These are phyloP conservation scores for Penicillium brevicompactum DNA, from an alignment of 2,329 filamentous ascomycete species.

Conservation along the genomic window DNA sequence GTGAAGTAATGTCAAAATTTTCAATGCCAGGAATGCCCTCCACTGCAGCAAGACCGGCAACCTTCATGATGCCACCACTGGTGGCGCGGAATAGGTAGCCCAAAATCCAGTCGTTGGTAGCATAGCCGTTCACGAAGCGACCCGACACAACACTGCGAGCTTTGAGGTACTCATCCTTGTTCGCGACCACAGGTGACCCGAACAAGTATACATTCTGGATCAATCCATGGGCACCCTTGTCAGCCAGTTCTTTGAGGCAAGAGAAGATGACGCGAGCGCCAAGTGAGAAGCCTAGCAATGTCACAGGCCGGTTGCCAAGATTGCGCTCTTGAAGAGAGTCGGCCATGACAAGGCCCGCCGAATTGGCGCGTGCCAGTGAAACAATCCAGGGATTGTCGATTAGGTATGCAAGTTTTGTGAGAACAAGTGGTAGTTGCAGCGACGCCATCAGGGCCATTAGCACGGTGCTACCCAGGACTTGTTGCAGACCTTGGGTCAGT, in stretches of 20 bases:
- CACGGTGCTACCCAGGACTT: conserved; percentile 88
- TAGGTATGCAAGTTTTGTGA: conserved; percentile 91
- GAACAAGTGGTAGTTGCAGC: conserved; percentile 83
- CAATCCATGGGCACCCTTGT: conserved; percentile 79
- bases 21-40: conserved; percentile 78
- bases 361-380: conserved; percentile 86
- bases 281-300: conserved; percentile 90
- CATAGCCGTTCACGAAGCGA: conserved; percentile 93
- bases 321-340: conserved; percentile 92
- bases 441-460: conserved; percentile 89
- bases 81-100: conserved; percentile 95
- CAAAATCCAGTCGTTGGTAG: conserved; percentile 95
- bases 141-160: conserved; percentile 83
- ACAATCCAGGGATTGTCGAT: conserved; percentile 99
- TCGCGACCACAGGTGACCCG: conserved; percentile 87
- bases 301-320: conserved; percentile 86
- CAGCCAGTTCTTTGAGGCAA: conserved; percentile 82
- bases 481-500: conserved; percentile 92
- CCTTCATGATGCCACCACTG: conserved; percentile 82
- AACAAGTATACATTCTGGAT: conserved; percentile 96
- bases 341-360: conserved; percentile 87
- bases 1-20: conserved; percentile 83
- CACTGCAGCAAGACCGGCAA: conserved; percentile 80
- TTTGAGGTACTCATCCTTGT: conserved; percentile 82
- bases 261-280: conserved; percentile 91